Evolutionary conservation across 2,329 filamentous ascomycete genomes (phyloP), one percentile per base, ranked within the genome.

Genomic region (Colletotrichum salicis): DNA sequence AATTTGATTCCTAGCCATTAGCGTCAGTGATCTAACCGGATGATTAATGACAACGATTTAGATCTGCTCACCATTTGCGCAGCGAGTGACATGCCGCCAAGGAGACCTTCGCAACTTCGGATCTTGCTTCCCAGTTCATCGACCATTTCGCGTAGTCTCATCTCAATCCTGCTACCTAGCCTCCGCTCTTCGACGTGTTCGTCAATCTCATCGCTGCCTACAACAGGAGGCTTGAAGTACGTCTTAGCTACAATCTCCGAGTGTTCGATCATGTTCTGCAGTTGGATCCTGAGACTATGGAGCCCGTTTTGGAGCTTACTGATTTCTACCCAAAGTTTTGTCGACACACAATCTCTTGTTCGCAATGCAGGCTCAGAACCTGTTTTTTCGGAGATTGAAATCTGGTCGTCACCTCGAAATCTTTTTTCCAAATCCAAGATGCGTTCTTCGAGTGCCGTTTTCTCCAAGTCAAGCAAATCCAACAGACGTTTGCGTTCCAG

Each of bases 261-360:
- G 15, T 64, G 61, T 2, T 8, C 11, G 6, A 41, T 29, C 61
- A 64, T 55, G 12, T 41, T 64, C 19, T 55, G 11, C 12, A 64
- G 24, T 24, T 64, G 22, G 3, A n/a, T 19, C 5, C 27, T 56
- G 29, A 54, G 52, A 29, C 52, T 56, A 19, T 64, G 15, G 6
- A 64, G n/a, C 12, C 48, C 61, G 19, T 64, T 64, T 29, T 35
- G 37, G 13, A 64, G n/a, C 11, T n/a, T 37, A 29, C 52, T 54
- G 51, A 64, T 11, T 7, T 56, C 29, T 12, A 64, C 22, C 61
- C 61, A 64, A 6, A 61, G 24, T n/a, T 51, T 51, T 2, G 58
- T 55, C 11, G 33, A 35, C 11, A 3, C 33, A 35, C 33, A 35
- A 12, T 35, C 33, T 12, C 33, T 35, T 11, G 33, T 35, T 10